Evolutionary conservation across 805 yeast species (phyloP), one percentile per base, ranked within the genome.

Genomic region (Hanseniaspora lindneri): DNA sequence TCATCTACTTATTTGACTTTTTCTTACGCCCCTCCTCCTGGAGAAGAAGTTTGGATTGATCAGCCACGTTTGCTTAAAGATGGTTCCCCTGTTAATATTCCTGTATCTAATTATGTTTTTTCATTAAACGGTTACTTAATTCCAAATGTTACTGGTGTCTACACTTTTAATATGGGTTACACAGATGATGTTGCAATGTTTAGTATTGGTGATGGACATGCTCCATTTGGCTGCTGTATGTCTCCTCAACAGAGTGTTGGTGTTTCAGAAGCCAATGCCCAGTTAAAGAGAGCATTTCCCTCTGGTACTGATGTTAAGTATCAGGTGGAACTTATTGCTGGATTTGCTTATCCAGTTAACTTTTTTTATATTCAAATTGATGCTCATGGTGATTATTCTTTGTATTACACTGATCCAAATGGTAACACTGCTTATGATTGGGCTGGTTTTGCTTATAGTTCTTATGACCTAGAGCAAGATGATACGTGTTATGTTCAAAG

Each of bases 311-410:
- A 11, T 2, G 16, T 41, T 19, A 40, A 56, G 3, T 49, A 54
- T 20, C 54, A 56, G 35, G 52, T 61, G 39, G 29, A 44, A 7
- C n/a, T n/a, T n/a, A n/a, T n/a, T n/a, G 56, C 51, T 2, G 66
- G 65, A 11, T 34, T 39, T 25, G 58, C 55, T 41, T 63, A 62
- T 49, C 67, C 67, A 6, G 34, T 60, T 2, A 55, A 60, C 50
- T 41, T 60, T 19, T 54, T 57, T 11, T 57, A 50, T 30, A 49
- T 52, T 16, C 61, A 62, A 41, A 47, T 49, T 24, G 49, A 41
- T n/a, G 49, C 42, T 36, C 40, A 44, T 4, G 55, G 54, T 24
- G 48, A 47, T 14, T 40, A 55, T 23, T 42, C 43, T 6, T 48
- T 56, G n/a, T 32, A 50, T 11, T 55, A 55, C 36, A 50, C 52